phyloP scores from a whole-genome alignment of 1,284 basidiomycete genomes.

The Boletus mariae region DNA sequence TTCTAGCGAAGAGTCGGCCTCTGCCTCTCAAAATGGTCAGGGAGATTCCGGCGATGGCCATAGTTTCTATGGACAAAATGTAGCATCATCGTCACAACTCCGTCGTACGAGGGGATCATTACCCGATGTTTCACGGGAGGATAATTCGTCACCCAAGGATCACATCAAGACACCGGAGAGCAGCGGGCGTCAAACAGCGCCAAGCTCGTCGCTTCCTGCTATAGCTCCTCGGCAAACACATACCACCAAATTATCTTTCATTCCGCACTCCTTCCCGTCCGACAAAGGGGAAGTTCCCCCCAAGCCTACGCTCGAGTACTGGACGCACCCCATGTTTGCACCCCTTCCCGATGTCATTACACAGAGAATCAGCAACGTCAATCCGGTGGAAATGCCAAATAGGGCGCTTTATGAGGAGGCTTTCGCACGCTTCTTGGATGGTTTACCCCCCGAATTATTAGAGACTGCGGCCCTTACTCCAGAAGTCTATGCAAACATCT shows the following conservation, averaged over 20 bases:
- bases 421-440: slow-evolving; percentile 47
- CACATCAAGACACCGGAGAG: slow-evolving; percentile 27
- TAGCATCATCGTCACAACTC: slow-evolving; percentile 33
- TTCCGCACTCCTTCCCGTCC: slow-evolving; percentile 33
- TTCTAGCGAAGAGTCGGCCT: slow-evolving; percentile 27
- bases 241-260: slow-evolving; percentile 31
- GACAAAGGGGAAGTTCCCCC: slow-evolving; percentile 36
- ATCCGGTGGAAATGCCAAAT: slow-evolving; percentile 57
- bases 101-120: slow-evolving; percentile 23
- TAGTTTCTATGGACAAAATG: slow-evolving; percentile 37
- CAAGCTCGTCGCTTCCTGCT: slow-evolving; percentile 17
- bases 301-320: slow-evolving; percentile 47
- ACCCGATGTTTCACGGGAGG: slow-evolving; percentile 22
- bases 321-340: slow-evolving; percentile 54
- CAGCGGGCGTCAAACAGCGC: slow-evolving; percentile 16
- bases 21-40: slow-evolving; percentile 18
- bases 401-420: slow-evolving; percentile 50
- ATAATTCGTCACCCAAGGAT: slow-evolving; percentile 15
- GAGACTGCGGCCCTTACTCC: slow-evolving; percentile 57
- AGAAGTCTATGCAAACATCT: slow-evolving; percentile 51
- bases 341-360: slow-evolving; percentile 53
- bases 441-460: slow-evolving; percentile 51
- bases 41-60: slow-evolving; percentile 31
- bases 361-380: slow-evolving; percentile 45
- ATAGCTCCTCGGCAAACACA: slow-evolving; percentile 22